Evolutionary conservation across 129 eudicot species (phyloP).

Genomic region (Apium graveolens): DNA sequence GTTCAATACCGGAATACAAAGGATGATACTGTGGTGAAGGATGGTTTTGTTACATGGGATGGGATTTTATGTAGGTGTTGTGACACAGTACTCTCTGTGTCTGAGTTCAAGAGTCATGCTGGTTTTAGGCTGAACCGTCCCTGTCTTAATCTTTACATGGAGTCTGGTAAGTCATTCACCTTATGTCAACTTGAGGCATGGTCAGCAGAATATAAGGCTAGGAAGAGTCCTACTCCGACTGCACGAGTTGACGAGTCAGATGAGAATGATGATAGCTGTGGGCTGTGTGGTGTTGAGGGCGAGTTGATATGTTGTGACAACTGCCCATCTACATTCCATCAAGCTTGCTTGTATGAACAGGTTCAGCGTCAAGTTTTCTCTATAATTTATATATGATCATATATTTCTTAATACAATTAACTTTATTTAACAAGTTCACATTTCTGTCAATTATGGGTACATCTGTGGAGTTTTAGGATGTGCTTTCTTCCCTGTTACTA

Average conservation of each 20-base stretch:
- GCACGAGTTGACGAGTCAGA: constrained; percentile 41
- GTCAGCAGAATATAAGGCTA: constrained; percentile 83
- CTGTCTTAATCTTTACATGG: constrained; percentile 71
- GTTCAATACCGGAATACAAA: constrained; percentile 60
- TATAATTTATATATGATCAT: background rate
- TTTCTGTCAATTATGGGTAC: background rate
- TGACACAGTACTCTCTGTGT: constrained; percentile 48
- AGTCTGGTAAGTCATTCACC: constrained; percentile 77
- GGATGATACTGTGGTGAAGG: constrained; percentile 63
- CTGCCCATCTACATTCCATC: constrained; percentile 92
- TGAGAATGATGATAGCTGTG: constrained; percentile 82
- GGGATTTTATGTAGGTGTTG: constrained; percentile 84
- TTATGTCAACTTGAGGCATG: constrained; percentile 92
- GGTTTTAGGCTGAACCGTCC: constrained; percentile 50
- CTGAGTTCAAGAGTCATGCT: constrained; percentile 74
- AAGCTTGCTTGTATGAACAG: constrained; percentile 70
- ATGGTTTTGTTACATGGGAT: constrained; percentile 54
- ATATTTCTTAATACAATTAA: background rate
- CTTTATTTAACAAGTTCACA: background rate
- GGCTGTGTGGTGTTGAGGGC: constrained; percentile 97
- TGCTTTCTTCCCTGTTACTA: background rate
- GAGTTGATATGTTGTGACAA: constrained; percentile 91
- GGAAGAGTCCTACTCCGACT: constrained; percentile 41
- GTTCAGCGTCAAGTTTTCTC: constrained; percentile 29
- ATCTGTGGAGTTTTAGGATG: background rate